A percentile compares a stretch with the other conserved stretches of the same genome.
Conservation (phyloP, 148 eudicot species). For the Nepenthes gracilis region DNA sequence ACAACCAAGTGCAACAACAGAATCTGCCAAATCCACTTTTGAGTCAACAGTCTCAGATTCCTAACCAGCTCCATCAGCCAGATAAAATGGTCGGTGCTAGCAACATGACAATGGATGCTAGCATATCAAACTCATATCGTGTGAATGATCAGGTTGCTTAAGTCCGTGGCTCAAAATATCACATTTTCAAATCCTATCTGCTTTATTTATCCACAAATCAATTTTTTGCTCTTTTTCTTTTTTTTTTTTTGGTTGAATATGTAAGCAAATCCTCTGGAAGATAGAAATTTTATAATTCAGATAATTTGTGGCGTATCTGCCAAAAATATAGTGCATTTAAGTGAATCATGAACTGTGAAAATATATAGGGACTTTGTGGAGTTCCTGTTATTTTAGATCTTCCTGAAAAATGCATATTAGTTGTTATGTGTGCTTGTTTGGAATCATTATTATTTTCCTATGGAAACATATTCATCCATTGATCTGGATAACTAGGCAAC, state of each 20-base stretch:
- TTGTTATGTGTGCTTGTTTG: no score
- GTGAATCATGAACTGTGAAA: no score
- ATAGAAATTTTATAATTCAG: no score
- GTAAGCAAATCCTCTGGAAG: no score
- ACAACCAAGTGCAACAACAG: conserved; percentile 32
- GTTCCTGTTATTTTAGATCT: no score
- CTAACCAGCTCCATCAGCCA: conserved; percentile 25
- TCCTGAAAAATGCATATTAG: no score
- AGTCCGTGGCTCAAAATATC: neutral
- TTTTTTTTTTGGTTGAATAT: neutral
- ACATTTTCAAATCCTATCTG: neutral
- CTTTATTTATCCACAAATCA: neutral
- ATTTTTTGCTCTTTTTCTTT: neutral
- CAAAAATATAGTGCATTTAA: no score
- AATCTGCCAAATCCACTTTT: conserved; percentile 41
- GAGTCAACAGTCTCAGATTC: conserved; percentile 42
- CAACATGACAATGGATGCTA: conserved; percentile 45
- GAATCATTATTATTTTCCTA: no score
- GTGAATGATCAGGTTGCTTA: conserved; percentile 60
- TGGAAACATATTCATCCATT: no score
- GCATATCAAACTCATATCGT: conserved; percentile 47
- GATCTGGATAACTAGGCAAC: no score
- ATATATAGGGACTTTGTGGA: no score
- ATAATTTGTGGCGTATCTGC: no score
- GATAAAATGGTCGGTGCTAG: conserved; percentile 36